A percentile compares a stretch with the other conserved stretches of the same genome.
These are phyloP conservation scores for Trametes elegans DNA, from an alignment of 768 basidiomycete species.

Conservation along the genomic window DNA sequence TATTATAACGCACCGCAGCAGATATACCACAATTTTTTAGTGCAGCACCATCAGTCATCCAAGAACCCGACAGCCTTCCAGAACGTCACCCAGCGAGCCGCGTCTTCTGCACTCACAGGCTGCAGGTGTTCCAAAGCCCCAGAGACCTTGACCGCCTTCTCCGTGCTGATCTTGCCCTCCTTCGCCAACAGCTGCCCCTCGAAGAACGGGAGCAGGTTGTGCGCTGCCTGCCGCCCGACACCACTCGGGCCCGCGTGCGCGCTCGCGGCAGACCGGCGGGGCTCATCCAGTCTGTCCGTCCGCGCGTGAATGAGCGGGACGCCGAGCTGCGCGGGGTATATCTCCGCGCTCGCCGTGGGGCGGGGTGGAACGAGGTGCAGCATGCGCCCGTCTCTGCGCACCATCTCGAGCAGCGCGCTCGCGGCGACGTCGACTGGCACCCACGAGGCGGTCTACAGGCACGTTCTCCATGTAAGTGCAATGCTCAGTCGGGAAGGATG, in stretches of 20 bases:
- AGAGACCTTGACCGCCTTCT: conserved; percentile 8
- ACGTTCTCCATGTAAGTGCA: background rate
- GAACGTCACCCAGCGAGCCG: no score
- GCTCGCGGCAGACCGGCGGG: conserved; percentile 15
- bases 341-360: conserved; percentile 32
- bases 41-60: no score
- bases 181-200: background rate
- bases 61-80: no score
- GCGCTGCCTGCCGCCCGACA: conserved; percentile 10
- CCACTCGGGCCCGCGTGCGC: no score
- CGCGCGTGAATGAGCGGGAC: conserved; percentile 34
- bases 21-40: no score
- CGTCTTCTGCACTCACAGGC: no score
- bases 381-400: conserved; percentile 20
- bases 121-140: no score
- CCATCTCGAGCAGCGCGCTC: conserved; percentile 31
- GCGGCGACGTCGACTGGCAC: conserved; percentile 41
- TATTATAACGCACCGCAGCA: no score
- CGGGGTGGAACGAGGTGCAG: conserved; percentile 42
- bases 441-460: conserved; percentile 40
- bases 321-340: conserved; percentile 25
- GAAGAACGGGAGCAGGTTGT: conserved; percentile 27
- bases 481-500: no score
- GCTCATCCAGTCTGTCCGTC: conserved; percentile 34
- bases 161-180: background rate